Conservation (phyloP, 441 rosid genomes). For the Erysimum cheiri region DNA sequence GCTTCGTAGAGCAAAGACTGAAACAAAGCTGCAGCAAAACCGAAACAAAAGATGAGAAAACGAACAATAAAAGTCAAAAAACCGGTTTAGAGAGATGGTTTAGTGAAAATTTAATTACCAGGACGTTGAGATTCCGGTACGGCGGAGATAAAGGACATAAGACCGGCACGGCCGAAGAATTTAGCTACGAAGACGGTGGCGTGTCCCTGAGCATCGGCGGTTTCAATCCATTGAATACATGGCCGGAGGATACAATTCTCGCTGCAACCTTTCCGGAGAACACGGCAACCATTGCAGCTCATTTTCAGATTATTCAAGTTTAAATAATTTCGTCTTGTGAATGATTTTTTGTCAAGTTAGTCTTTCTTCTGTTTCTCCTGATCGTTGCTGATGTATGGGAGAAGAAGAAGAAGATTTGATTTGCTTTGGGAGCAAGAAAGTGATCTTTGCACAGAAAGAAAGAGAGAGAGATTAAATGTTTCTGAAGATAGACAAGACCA, state of each 20-base stretch:
- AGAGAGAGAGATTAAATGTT: conserved; percentile 36
- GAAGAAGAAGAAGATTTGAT: conserved; percentile 8
- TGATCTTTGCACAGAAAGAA: conserved; percentile 25
- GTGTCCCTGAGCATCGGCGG: conserved; percentile 72
- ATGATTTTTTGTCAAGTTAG: background rate
- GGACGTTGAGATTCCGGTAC: conserved; percentile 71
- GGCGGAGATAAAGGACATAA: conserved; percentile 74
- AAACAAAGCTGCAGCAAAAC: conserved; percentile 52
- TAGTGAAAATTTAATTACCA: conserved; percentile 40
- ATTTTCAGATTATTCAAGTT: conserved; percentile 22
- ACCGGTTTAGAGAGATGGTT: conserved; percentile 2
- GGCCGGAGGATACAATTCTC: conserved; percentile 76
- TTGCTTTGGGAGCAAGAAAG: conserved; percentile 35
- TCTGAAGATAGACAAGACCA: conserved; percentile 36
- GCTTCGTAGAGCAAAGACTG: conserved; percentile 72
- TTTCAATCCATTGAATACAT: conserved; percentile 72
- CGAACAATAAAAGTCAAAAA: background rate
- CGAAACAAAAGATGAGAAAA: background rate
- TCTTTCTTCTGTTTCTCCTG: background rate
- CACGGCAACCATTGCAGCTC: conserved; percentile 86
- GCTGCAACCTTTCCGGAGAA: conserved; percentile 77
- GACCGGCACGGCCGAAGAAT: conserved; percentile 77
- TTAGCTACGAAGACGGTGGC: conserved; percentile 78
- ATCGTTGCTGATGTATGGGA: conserved; percentile 19
- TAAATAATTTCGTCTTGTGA: background rate